Conservation (phyloP, 805 yeast genomes). For the Starmerella apis region DNA sequence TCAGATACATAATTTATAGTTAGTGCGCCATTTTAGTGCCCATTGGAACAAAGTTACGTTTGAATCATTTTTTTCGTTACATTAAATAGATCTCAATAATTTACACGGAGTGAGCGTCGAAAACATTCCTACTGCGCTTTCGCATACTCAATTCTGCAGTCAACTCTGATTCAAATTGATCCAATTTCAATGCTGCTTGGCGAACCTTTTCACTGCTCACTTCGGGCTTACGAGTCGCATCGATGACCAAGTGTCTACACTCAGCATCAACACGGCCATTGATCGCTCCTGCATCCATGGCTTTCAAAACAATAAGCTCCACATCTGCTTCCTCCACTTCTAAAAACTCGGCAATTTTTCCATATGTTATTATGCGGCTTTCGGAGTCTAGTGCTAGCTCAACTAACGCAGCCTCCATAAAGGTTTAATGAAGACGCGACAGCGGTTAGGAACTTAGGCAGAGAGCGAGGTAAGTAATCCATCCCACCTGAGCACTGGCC, state of each 20-base stretch:
- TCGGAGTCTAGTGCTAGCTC: slow-evolving; percentile 7
- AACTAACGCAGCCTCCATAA: background rate
- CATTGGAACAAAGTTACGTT: too few species aligned
- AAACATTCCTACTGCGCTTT: slow-evolving; percentile 9
- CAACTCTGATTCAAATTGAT: slow-evolving; percentile 11
- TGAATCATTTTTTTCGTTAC: too few species aligned
- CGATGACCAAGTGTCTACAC: slow-evolving; percentile 18
- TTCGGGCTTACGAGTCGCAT: slow-evolving; percentile 20
- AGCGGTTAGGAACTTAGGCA: background rate
- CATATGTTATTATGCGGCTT: slow-evolving; percentile 13
- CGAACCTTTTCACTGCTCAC: slow-evolving; percentile 18
- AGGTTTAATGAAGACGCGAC: background rate
- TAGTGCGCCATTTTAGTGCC: too few species aligned
- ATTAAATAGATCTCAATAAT: too few species aligned
- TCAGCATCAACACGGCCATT: slow-evolving; percentile 26
- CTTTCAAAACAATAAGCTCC: slow-evolving; percentile 23
- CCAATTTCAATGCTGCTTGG: slow-evolving; percentile 16
- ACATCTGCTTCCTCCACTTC: slow-evolving; percentile 15
- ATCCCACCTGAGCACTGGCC: too few species aligned
- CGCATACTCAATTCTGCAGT: slow-evolving; percentile 5
- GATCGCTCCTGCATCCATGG: slow-evolving; percentile 25
- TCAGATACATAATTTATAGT: too few species aligned
- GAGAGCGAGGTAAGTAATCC: too few species aligned
- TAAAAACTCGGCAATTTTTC: slow-evolving; percentile 14
- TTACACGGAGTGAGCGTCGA: too few species aligned